Evolutionary conservation across 352 stramenopile genomes (phyloP).

Genomic region (Pythium pyrilobum): DNA sequence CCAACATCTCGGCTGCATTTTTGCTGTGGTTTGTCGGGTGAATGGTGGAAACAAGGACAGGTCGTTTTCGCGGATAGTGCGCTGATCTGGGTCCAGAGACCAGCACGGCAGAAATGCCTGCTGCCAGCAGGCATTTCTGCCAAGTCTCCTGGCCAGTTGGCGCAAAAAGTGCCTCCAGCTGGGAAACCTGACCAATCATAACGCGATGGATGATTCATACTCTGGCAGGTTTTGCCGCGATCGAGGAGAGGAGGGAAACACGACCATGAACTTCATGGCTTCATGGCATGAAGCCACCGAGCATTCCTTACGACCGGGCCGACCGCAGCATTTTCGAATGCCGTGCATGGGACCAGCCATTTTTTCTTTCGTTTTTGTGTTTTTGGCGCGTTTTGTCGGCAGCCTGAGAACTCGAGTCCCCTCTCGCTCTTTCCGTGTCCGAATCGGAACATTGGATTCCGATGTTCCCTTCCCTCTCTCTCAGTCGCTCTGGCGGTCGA

Average conservation of each 20-base stretch:
- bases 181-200: not conserved
- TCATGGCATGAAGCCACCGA: not conserved
- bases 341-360: constrained; percentile 9
- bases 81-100: not conserved
- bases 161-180: not conserved
- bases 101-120: not conserved
- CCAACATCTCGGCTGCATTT: too few species aligned
- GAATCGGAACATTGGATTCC: too few species aligned
- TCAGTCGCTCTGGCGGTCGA: too few species aligned
- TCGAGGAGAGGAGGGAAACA: too few species aligned
- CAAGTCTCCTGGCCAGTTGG: constrained; percentile 3
- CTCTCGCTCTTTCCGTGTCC: too few species aligned
- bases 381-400: not conserved
- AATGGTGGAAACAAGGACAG: too few species aligned
- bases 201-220: not conserved
- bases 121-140: too few species aligned
- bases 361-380: constrained; percentile 1
- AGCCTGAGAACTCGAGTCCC: not conserved
- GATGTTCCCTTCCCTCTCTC: too few species aligned
- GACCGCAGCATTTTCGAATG: constrained; percentile 1
- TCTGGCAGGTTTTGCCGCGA: not conserved
- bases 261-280: too few species aligned
- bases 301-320: not conserved
- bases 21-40: too few species aligned
- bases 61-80: too few species aligned